Percentiles rank a stretch among this genome's conserved stretches.
These are phyloP conservation scores for Scenedesmus sp. DNA, from an alignment of 163 green algal genomes.

Conservation along the genomic window DNA sequence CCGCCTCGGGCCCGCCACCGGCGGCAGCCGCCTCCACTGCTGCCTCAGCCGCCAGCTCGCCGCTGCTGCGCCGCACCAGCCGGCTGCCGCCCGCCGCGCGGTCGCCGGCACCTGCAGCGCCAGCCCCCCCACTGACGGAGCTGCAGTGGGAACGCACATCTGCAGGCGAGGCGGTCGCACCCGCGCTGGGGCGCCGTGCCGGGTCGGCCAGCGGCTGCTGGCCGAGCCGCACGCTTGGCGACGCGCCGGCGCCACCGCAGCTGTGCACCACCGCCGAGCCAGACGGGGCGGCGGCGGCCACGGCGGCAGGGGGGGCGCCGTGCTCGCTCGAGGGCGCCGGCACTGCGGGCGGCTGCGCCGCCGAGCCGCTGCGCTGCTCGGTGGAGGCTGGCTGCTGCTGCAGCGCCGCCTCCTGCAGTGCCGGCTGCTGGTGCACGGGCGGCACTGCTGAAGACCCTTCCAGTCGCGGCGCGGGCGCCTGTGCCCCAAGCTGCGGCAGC, in stretches of 20 bases:
- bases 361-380: too few relatives aligned
- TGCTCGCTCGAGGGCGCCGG: too few relatives aligned
- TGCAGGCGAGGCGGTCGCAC: background rate
- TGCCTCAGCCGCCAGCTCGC: background rate
- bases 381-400: too few relatives aligned
- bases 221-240: background rate
- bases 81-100: background rate
- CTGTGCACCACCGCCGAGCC: background rate
- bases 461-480: too few relatives aligned
- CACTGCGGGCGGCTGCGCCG: too few relatives aligned
- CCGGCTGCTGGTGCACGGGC: too few relatives aligned
- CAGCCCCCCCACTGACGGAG: constrained; percentile 25
- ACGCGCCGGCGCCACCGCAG: background rate
- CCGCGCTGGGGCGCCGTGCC: too few relatives aligned
- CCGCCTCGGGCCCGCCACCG: background rate
- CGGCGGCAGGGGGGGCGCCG: background rate
- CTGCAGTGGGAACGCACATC: constrained; percentile 22
- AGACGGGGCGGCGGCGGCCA: background rate
- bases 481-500: background rate
- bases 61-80: background rate
- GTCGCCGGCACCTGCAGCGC: background rate
- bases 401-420: too few relatives aligned
- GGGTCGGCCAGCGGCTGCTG: background rate
- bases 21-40: background rate
- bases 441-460: too few relatives aligned